phyloP scores from a whole-genome alignment of 1,284 basidiomycete genomes.

The Exobasidium cylindrosporum region DNA sequence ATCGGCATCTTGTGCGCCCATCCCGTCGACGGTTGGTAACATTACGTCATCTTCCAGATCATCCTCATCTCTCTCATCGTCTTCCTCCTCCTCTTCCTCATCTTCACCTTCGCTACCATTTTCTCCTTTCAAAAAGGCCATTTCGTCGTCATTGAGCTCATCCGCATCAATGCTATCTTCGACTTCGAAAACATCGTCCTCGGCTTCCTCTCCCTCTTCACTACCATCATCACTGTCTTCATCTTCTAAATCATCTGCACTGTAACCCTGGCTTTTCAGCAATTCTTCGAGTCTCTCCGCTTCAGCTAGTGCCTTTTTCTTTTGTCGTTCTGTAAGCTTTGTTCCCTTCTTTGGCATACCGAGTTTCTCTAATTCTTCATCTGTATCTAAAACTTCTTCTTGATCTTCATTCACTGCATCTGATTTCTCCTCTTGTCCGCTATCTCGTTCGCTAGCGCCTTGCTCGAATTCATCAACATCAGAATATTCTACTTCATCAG shows the following conservation, averaged over 20 bases:
- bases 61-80: conserved; percentile 26
- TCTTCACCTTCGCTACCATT: conserved; percentile 17
- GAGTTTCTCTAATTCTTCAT: conserved; percentile 16
- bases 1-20: conserved; percentile 58
- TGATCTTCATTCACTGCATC: conserved; percentile 21
- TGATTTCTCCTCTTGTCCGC: conserved; percentile 24
- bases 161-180: conserved; percentile 35
- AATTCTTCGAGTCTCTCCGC: conserved; percentile 52
- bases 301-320: conserved; percentile 51
- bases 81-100: conserved; percentile 24
- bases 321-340: conserved; percentile 45
- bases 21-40: conserved; percentile 75
- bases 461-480: conserved; percentile 15
- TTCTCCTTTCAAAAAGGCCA: conserved; percentile 1
- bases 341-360: conserved; percentile 38
- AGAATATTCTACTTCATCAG: conserved; percentile 16
- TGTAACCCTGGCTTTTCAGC: conserved; percentile 49
- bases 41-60: conserved; percentile 59
- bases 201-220: conserved; percentile 16
- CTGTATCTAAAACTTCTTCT: conserved; percentile 23
- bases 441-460: conserved; percentile 23
- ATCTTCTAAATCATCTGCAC: conserved; percentile 37
- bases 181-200: conserved; percentile 72
- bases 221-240: conserved; percentile 20
- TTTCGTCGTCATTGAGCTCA: conserved; percentile 32